Conservation (phyloP, 1,284 basidiomycete genomes). For the Earliella scabrosa region DNA sequence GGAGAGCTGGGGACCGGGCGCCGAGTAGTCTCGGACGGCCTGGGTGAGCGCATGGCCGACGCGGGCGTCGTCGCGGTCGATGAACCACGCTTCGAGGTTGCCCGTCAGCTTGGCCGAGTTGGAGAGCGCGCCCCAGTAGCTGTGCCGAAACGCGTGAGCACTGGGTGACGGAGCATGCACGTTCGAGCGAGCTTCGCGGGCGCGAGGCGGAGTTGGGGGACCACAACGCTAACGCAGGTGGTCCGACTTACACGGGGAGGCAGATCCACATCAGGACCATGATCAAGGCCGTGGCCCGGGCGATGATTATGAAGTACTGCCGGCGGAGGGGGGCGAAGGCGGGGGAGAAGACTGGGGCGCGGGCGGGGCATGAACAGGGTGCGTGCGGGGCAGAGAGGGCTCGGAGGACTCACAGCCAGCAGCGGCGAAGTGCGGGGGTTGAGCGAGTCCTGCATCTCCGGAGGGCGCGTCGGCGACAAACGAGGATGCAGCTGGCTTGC, state of each 20-base stretch:
- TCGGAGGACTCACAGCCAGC: conserved; percentile 18
- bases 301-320: conserved; percentile 27
- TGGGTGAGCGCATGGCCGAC: conserved; percentile 41
- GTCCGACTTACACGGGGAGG: conserved; percentile 30
- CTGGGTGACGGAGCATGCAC: too few relatives aligned
- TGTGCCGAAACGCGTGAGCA: too few relatives aligned
- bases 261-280: conserved; percentile 31
- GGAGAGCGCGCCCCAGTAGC: conserved; percentile 50
- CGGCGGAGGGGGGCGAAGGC: conserved; percentile 26
- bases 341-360: conserved; percentile 28
- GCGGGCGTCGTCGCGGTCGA: conserved; percentile 47
- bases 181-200: too few relatives aligned
- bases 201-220: too few relatives aligned
- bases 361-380: background rate
- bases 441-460: background rate
- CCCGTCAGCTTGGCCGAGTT: conserved; percentile 35
- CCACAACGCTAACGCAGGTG: too few relatives aligned
- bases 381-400: background rate
- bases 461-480: conserved; percentile 18
- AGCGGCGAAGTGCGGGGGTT: background rate
- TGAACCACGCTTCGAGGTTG: conserved; percentile 46
- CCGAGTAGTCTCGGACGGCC: conserved; percentile 32
- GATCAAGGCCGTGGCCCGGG: conserved; percentile 26
- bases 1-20: conserved; percentile 33
- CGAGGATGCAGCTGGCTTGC: conserved; percentile 24